phyloP scores from a whole-genome alignment of 106 monocot genomes.

The Dioscorea dumetorum region DNA sequence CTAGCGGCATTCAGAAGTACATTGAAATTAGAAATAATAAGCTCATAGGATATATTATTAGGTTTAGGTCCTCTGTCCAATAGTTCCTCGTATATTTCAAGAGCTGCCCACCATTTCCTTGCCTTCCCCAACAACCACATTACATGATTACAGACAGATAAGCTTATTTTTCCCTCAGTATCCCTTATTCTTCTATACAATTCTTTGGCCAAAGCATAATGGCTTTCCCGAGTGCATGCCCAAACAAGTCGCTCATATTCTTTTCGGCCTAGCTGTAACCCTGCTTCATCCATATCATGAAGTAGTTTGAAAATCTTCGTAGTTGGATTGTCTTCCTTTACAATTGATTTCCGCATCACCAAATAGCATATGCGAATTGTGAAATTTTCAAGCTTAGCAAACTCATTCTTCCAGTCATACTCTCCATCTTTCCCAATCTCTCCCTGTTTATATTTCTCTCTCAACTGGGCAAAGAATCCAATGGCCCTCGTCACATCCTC shows the following conservation, averaged over 20 bases:
- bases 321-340: conserved; percentile 27
- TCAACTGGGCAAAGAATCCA: conserved; percentile 35
- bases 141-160: conserved; percentile 83
- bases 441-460: conserved; percentile 40
- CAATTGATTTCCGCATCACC: conserved; percentile 61
- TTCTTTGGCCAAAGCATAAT: conserved; percentile 65
- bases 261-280: conserved; percentile 17
- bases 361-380: conserved; percentile 52
- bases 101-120: conserved; percentile 96
- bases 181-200: conserved; percentile 72
- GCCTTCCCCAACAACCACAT: conserved; percentile 93
- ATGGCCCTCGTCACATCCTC: conserved; percentile 65
- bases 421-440: conserved; percentile 20
- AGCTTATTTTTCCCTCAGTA: conserved; percentile 36
- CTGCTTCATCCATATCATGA: conserved; percentile 45
- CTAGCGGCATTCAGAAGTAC: conserved; percentile 67
- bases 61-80: conserved; percentile 87
- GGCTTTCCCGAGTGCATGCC: conserved; percentile 68
- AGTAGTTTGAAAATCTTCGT: conserved; percentile 46
- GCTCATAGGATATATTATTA: conserved; percentile 73
- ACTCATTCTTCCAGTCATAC: conserved; percentile 59
- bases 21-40: conserved; percentile 80
- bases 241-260: conserved; percentile 71
- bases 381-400: conserved; percentile 51
- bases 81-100: conserved; percentile 89